Base-by-base conservation (phyloP, 192 early-diverging fungal species). In the Rhizoclosmatium globosum region DNA sequence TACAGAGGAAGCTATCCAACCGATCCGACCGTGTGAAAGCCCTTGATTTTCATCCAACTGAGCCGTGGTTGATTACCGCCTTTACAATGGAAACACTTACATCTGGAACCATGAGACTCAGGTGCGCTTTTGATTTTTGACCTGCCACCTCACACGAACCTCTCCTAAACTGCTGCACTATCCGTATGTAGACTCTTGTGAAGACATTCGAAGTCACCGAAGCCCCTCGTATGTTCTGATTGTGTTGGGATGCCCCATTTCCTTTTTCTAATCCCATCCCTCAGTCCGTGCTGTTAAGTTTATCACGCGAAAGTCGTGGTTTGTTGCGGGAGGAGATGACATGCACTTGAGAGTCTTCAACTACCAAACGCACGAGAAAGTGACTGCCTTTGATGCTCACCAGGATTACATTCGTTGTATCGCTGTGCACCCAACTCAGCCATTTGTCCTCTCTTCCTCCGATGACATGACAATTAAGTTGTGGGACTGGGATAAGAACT, bases 401-500 rank as follows among this genome's bases (percentile, higher is more conserved):
- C 88, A 89, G 75, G 98, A 99, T 83, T 99, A 98, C 79, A 96
- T 99, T 85, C 92, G 98, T 64, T 92, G 92, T 81, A 91, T 99
- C 66, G 97, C 97, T 23, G 95, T 99, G 43, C 98, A 99, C 81
- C 95, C 94, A 50, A 95, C 96, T n/a, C 96, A 96, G 79, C 93
- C 98, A 46, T 93, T 93, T 67, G 87, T 99, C 41, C 86, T 99
- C 59, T 95, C 96, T 2, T 92, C 95, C 67, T 98, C 97, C 3
- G 98, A 99, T 80, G 98, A 99, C 78, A 95, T 95, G 93, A 90
- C 92, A 2, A 97, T 99, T 82, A 97, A 96, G 83, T 86, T 99
- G 71, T 99, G 97, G 97, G 95, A 99, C 86, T 99, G 97, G 97
- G 98, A 99, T 53, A 97, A 98, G 85, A 92, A 91, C 82, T 99